Evolutionary conservation across 345 rosid species (phyloP).

Genomic region (Dipteronia sinensis): DNA sequence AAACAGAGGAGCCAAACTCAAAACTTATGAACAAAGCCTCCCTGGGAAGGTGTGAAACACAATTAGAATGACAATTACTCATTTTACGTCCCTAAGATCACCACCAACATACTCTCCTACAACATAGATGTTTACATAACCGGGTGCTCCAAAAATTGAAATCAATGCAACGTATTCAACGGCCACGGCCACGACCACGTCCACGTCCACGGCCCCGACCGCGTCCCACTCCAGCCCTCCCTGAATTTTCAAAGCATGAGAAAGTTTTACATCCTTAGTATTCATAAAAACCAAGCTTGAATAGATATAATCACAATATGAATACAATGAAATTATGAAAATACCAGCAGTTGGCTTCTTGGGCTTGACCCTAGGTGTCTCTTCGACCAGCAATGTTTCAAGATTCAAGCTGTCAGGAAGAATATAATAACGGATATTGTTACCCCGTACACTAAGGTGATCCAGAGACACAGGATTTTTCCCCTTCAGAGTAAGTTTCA

Average conservation of each 20-base stretch:
- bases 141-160: conserved; percentile 29
- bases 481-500: conserved; percentile 90
- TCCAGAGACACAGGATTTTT: conserved; percentile 85
- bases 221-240: conserved; percentile 74
- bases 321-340: not conserved
- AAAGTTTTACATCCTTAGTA: conserved; percentile 10
- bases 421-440: conserved; percentile 93
- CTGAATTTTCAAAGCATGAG: conserved; percentile 37
- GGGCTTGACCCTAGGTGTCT: conserved; percentile 92
- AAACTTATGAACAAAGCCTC: conserved; percentile 15
- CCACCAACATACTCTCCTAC: conserved; percentile 27
- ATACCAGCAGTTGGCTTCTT: conserved; percentile 97
- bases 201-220: conserved; percentile 98
- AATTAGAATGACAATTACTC: conserved; percentile 14
- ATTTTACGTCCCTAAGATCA: conserved; percentile 18
- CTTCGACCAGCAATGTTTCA: conserved; percentile 96
- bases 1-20: not conserved
- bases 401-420: conserved; percentile 98
- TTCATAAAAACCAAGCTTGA: not conserved
- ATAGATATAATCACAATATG: not conserved
- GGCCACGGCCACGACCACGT: conserved; percentile 91
- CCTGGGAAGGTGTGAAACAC: not conserved
- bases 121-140: conserved; percentile 35
- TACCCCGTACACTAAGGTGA: conserved; percentile 93
- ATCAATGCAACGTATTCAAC: conserved; percentile 36